A percentile compares a stretch with the other conserved stretches of the same genome.
phyloP scores from a whole-genome alignment of 192 early-diverging fungal species.

The Coemansia sp. region DNA sequence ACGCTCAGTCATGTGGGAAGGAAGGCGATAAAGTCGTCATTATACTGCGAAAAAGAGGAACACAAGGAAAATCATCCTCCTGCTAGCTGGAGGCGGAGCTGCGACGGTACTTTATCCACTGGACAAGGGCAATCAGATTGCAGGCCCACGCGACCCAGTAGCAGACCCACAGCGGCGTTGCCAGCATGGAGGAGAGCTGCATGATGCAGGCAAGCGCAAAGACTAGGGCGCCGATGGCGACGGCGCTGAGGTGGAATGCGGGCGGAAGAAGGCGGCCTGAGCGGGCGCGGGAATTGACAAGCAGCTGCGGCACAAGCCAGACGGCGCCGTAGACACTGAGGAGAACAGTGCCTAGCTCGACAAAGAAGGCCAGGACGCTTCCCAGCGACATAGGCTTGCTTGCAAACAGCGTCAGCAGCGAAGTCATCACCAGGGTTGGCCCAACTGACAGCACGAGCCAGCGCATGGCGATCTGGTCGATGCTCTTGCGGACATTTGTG shows the following conservation, averaged over 20 bases:
- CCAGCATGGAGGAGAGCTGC: neutral
- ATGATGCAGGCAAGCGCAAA: neutral
- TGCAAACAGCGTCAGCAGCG: neutral
- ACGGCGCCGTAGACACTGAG: neutral
- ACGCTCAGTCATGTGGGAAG: too few relatives aligned
- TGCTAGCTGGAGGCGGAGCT: neutral
- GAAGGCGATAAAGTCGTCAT: too few relatives aligned
- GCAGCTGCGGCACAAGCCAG: constrained; percentile 10
- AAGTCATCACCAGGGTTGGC: neutral
- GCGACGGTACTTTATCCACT: constrained; percentile 10
- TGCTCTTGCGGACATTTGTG: neutral
- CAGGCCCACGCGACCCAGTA: neutral
- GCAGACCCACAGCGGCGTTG: neutral
- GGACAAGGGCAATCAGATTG: constrained; percentile 4
- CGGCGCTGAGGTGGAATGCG: neutral
- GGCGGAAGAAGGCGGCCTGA: constrained; percentile 7
- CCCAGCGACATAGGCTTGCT: neutral
- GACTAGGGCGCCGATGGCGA: neutral
- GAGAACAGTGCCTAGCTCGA: neutral
- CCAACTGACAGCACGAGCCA: constrained; percentile 2
- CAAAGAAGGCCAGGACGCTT: neutral
- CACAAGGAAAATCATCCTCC: neutral
- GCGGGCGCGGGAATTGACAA: constrained; percentile 3
- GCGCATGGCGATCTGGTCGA: constrained; percentile 10
- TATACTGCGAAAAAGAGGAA: neutral